Evolutionary conservation across 208 protist species (phyloP).

Genomic region (Leishmania mexicana): DNA sequence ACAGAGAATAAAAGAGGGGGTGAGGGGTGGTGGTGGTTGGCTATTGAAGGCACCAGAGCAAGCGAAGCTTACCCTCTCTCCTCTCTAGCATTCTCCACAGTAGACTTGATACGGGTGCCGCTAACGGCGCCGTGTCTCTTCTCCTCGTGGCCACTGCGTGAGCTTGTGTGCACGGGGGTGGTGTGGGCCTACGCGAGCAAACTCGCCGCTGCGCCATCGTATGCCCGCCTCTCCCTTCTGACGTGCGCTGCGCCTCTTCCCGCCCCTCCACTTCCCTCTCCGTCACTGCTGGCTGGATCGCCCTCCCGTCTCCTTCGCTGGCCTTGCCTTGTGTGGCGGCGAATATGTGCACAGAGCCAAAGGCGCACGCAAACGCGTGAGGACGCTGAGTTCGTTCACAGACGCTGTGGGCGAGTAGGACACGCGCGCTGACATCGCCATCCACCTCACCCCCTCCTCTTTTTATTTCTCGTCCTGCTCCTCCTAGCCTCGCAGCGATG

Average conservation of each 20-base stretch:
- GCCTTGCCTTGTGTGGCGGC: background rate
- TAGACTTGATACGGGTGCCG: background rate
- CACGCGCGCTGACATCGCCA: background rate
- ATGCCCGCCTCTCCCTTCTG: background rate
- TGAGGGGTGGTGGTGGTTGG: background rate
- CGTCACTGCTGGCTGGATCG: background rate
- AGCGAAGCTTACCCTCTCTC: background rate
- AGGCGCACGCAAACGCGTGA: background rate
- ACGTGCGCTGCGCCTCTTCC: background rate
- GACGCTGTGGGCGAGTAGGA: background rate
- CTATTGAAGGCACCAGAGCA: background rate
- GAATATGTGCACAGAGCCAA: background rate
- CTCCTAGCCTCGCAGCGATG: slow-evolving; percentile 28
- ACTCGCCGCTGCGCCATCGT: background rate
- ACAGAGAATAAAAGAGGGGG: background rate
- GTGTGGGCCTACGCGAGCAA: background rate
- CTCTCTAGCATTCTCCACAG: background rate
- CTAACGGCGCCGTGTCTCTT: background rate
- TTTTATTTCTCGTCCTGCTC: background rate
- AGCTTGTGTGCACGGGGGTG: background rate
- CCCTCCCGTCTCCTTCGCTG: background rate
- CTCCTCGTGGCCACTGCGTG: background rate
- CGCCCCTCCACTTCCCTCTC: background rate
- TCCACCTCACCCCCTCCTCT: background rate
- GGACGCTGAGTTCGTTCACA: background rate